Percentiles rank a stretch among this genome's conserved stretches.
Evolutionary conservation across 2,329 filamentous ascomycete species (phyloP).

Genomic region (Fusarium verticillioides): DNA sequence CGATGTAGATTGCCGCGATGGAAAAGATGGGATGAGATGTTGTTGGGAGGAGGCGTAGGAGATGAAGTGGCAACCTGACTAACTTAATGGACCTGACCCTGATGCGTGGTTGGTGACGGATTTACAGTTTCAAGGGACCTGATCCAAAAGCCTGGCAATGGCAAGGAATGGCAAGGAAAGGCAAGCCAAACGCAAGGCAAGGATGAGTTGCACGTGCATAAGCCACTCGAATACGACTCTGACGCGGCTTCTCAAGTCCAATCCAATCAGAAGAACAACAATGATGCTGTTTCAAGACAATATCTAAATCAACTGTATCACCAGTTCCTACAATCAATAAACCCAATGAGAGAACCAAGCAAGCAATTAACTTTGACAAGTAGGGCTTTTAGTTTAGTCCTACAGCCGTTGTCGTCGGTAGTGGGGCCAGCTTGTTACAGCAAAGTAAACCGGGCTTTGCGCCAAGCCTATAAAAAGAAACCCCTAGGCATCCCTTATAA

Average conservation of each 20-base stretch:
- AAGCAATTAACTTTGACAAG: not conserved
- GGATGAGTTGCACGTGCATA: conserved; percentile 38
- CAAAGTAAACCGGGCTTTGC: conserved; percentile 22
- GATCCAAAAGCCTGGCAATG: conserved; percentile 23
- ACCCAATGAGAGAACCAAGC: not conserved
- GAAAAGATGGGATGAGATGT: conserved; percentile 1
- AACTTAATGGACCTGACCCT: conserved; percentile 7
- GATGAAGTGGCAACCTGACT: conserved; percentile 19
- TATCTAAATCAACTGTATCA: not conserved
- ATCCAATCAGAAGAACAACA: not conserved
- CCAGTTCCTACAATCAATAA: not conserved
- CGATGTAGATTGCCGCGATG: conserved; percentile 10
- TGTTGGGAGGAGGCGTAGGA: conserved; percentile 33
- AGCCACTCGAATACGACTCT: conserved; percentile 26
- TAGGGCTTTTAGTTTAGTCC: conserved; percentile 5
- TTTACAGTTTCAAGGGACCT: conserved; percentile 39
- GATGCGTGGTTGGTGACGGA: conserved; percentile 34
- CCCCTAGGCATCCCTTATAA: conserved; percentile 6
- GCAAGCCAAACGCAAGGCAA: conserved; percentile 19
- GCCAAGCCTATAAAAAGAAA: conserved; percentile 36
- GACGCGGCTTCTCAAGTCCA: conserved; percentile 6
- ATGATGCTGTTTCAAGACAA: not conserved
- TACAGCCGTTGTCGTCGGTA: conserved; percentile 1
- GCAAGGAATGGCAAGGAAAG: not conserved
- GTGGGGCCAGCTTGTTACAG: conserved; percentile 23